These are phyloP conservation scores for Sungouiozyma intestinalis DNA, from an alignment of 805 yeast genomes.

Conservation along the genomic window DNA sequence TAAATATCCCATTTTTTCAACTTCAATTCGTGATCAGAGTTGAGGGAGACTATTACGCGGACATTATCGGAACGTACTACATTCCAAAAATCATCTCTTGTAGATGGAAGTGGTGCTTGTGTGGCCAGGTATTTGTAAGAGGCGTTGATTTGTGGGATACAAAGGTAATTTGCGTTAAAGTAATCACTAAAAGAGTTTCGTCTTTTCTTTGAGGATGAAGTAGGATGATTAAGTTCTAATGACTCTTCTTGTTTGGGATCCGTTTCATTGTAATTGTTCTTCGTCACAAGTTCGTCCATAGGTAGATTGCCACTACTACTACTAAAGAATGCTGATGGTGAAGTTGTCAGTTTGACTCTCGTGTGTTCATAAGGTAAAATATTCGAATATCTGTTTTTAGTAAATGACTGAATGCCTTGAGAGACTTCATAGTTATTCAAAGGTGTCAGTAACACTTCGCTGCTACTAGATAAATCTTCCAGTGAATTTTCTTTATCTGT, in stretches of 20 bases:
- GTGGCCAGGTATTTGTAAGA: slow-evolving; percentile 59
- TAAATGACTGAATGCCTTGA: slow-evolving; percentile 67
- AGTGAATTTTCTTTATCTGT: slow-evolving; percentile 2
- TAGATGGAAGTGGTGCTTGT: slow-evolving; percentile 76
- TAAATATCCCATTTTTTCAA: slow-evolving; percentile 73
- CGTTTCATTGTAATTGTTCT: background rate
- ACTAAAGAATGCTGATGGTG: slow-evolving; percentile 15
- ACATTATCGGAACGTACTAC: slow-evolving; percentile 55
- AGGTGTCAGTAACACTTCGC: slow-evolving; percentile 20
- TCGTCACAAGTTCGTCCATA: background rate
- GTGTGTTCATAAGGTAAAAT: slow-evolving; percentile 80
- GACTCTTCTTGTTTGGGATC: background rate
- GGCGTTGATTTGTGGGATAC: slow-evolving; percentile 31
- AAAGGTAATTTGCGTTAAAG: slow-evolving; percentile 77
- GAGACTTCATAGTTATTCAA: slow-evolving; percentile 34
- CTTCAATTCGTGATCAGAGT: slow-evolving; percentile 64
- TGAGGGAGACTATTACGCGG: slow-evolving; percentile 66
- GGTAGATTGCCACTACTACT: background rate
- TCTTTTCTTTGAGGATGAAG: background rate
- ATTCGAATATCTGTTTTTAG: slow-evolving; percentile 78
- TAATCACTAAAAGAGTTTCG: slow-evolving; percentile 38
- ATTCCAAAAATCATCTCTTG: slow-evolving; percentile 85
- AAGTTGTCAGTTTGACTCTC: slow-evolving; percentile 43
- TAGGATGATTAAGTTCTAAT: background rate
- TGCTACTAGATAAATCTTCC: slow-evolving; percentile 6